Evolutionary conservation across 2,329 filamentous ascomycete species (phyloP).

Genomic region (Davidsoniella eucalypti): DNA sequence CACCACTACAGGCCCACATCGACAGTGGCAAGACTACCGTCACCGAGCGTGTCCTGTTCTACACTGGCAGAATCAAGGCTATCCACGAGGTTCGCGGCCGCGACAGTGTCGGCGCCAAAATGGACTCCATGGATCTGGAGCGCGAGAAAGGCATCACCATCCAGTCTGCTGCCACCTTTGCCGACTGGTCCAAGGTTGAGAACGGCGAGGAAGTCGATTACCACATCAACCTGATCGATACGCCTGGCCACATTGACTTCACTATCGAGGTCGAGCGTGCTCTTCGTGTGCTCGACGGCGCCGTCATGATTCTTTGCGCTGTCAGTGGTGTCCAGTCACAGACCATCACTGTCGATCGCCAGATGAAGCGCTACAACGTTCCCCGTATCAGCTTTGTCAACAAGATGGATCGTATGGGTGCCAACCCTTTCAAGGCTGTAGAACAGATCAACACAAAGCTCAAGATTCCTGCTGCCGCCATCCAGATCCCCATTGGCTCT

Average conservation of each 20-base stretch:
- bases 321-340: conserved; percentile 95
- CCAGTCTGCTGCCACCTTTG: conserved; percentile 93
- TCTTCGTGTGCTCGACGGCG: conserved; percentile 83
- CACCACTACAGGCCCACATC: conserved; percentile 62
- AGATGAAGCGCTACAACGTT: conserved; percentile 97
- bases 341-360: conserved; percentile 93
- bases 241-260: conserved; percentile 96
- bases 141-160: conserved; percentile 89
- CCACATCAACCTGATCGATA: conserved; percentile 97
- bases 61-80: conserved; percentile 88
- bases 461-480: conserved; percentile 77
- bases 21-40: conserved; percentile 96
- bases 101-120: conserved; percentile 92
- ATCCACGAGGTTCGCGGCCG: conserved; percentile 95
- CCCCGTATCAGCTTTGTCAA: conserved; percentile 93
- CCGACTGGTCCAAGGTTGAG: conserved; percentile 84
- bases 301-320: conserved; percentile 95
- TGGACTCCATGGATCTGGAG: conserved; percentile 99
- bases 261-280: conserved; percentile 97
- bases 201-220: conserved; percentile 77
- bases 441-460: conserved; percentile 97
- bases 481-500: conserved; percentile 84
- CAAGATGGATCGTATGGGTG: conserved; percentile 99
- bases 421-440: conserved; percentile 93
- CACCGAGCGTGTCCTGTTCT: conserved; percentile 93